These are phyloP conservation scores for Fusarium neocosmosporiellum DNA, from an alignment of 2,329 filamentous ascomycete species.

Conservation along the genomic window DNA sequence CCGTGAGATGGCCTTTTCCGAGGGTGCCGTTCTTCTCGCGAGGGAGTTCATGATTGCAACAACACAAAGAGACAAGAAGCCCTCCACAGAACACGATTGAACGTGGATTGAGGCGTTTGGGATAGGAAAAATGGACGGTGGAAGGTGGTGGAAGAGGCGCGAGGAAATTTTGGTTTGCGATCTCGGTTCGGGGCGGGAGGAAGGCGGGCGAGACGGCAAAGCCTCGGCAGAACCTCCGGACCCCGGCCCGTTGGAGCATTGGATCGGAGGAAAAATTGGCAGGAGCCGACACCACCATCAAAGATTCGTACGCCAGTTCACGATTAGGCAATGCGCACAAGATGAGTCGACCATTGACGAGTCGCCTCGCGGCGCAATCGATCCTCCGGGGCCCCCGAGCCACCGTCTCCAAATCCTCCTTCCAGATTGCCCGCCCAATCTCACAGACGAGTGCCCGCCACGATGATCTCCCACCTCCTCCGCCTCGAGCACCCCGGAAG, in stretches of 20 bases:
- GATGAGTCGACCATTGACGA: conserved; percentile 59
- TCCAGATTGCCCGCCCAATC: conserved; percentile 49
- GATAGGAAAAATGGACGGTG: conserved; percentile 38
- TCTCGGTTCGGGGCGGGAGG: conserved; percentile 50
- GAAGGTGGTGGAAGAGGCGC: conserved; percentile 45
- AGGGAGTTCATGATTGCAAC: conserved; percentile 59
- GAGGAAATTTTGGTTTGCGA: conserved; percentile 55
- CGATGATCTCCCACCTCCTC: conserved; percentile 35
- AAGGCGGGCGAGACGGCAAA: conserved; percentile 51
- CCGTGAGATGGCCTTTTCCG: conserved; percentile 56
- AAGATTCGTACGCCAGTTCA: conserved; percentile 10
- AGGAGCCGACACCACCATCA: conserved; percentile 28
- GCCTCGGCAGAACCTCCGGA: conserved; percentile 42
- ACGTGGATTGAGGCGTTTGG: conserved; percentile 42
- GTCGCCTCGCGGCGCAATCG: conserved; percentile 56
- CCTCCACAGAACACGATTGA: conserved; percentile 45
- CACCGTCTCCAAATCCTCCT: conserved; percentile 32
- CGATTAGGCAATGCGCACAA: conserved; percentile 45
- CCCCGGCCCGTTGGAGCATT: conserved; percentile 17
- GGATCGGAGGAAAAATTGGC: conserved; percentile 42
- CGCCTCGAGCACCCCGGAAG: conserved; percentile 33
- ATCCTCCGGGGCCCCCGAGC: conserved; percentile 45
- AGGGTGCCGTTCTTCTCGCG: conserved; percentile 55
- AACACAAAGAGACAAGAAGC: conserved; percentile 37
- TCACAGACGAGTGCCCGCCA: conserved; percentile 52